Conservation (phyloP, 768 basidiomycete genomes). For the Dioszegia crocea region DNA sequence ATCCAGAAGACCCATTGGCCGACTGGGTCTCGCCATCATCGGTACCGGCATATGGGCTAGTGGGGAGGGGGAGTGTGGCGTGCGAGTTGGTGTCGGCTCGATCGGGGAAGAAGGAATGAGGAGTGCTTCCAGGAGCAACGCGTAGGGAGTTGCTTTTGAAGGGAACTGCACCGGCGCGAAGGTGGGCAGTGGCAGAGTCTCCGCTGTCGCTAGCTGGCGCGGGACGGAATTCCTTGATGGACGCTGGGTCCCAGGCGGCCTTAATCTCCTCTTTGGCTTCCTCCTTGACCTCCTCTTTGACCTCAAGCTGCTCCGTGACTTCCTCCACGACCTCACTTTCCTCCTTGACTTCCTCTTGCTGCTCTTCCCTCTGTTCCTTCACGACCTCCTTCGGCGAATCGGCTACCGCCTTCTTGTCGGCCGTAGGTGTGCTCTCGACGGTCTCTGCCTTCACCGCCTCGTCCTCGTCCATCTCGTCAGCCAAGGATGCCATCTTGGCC, state of each 20-base stretch:
- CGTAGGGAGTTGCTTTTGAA: background rate
- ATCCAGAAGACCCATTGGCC: too few species aligned
- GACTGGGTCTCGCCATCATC: too few species aligned
- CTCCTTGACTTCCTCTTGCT: background rate
- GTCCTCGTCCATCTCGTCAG: background rate
- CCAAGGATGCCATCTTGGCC: background rate
- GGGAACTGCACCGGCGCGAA: background rate
- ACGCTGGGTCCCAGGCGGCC: background rate
- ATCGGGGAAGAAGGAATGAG: conserved; percentile 1
- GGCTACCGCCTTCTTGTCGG: too few species aligned
- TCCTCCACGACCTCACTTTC: background rate
- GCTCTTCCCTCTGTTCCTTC: background rate
- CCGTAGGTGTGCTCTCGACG: too few species aligned
- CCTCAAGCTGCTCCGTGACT: background rate
- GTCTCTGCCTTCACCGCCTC: background rate
- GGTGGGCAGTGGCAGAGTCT: background rate
- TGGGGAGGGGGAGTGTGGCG: background rate
- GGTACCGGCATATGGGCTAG: too few species aligned
- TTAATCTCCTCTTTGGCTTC: background rate
- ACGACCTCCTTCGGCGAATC: background rate
- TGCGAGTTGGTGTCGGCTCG: background rate
- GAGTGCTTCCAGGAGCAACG: background rate
- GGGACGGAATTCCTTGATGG: background rate
- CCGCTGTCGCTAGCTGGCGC: conserved; percentile 3
- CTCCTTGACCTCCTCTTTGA: background rate